A percentile compares a stretch with the other conserved stretches of the same genome.
These are phyloP conservation scores for Aspergillus puulaauensis DNA, from an alignment of 2,329 filamentous ascomycete species.

Conservation along the genomic window DNA sequence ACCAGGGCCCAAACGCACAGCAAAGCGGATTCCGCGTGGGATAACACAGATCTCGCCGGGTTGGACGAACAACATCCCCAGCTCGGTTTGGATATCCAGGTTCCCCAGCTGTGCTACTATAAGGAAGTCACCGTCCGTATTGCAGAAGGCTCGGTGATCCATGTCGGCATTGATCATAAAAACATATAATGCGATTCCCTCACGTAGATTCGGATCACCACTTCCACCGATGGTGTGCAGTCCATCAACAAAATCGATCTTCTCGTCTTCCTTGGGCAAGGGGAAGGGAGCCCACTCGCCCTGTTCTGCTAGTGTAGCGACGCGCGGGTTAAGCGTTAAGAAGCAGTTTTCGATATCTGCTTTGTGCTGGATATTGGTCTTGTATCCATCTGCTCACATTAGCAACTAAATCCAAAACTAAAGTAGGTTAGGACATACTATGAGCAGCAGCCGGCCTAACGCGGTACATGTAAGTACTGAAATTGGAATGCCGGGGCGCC, in stretches of 20 bases:
- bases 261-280: constrained; percentile 44
- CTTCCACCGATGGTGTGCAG: constrained; percentile 54
- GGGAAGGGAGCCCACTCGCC: constrained; percentile 58
- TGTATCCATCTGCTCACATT: constrained; percentile 23
- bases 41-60: constrained; percentile 65
- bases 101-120: constrained; percentile 62
- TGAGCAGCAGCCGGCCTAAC: constrained; percentile 28
- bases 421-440: constrained; percentile 15
- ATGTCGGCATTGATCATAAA: constrained; percentile 57
- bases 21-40: constrained; percentile 60
- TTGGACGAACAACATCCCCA: constrained; percentile 59
- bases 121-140: constrained; percentile 63
- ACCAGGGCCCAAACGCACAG: constrained; percentile 55
- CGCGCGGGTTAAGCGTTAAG: constrained; percentile 47
- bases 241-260: constrained; percentile 56
- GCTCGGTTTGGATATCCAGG: constrained; percentile 64
- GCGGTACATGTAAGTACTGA: constrained; percentile 30
- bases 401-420: not conserved
- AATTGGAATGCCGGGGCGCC: constrained; percentile 26
- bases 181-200: constrained; percentile 54
- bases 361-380: constrained; percentile 44
- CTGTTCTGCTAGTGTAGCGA: constrained; percentile 54
- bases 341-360: constrained; percentile 28
- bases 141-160: constrained; percentile 55
- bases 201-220: constrained; percentile 52